A percentile compares a stretch with the other conserved stretches of the same genome.
phyloP scores from a whole-genome alignment of 2,329 filamentous ascomycete species.

The Colletotrichum spinosum region DNA sequence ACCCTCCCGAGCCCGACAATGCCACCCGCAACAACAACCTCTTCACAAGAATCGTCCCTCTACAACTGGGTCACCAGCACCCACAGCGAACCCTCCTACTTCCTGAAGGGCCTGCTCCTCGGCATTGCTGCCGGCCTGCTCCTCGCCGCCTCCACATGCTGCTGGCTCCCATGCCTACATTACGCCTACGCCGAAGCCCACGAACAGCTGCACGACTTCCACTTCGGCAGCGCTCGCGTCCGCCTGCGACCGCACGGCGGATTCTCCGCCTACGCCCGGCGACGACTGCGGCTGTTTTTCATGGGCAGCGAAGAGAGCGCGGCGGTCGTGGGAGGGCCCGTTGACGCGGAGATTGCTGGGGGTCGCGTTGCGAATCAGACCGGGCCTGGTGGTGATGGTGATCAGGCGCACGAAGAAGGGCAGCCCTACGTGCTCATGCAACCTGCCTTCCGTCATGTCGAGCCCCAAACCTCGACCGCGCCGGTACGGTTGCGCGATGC shows the following conservation, averaged over 20 bases:
- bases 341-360: not conserved
- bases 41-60: not conserved
- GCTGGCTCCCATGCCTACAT: constrained; percentile 37
- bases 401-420: too few relatives aligned
- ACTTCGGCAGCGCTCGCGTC: constrained; percentile 1
- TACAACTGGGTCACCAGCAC: constrained; percentile 21
- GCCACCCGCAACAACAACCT: not conserved
- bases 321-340: not conserved
- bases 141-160: constrained; percentile 38
- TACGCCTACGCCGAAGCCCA: constrained; percentile 9
- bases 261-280: not conserved
- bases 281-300: constrained; percentile 9
- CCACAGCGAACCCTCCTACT: constrained; percentile 1
- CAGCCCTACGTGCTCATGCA: too few relatives aligned
- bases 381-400: not conserved
- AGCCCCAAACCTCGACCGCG: too few relatives aligned
- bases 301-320: constrained; percentile 6
- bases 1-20: too few relatives aligned
- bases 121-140: constrained; percentile 34
- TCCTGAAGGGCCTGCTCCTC: constrained; percentile 36
- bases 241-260: constrained; percentile 11
- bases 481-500: too few relatives aligned
- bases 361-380: not conserved
- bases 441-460: too few relatives aligned
- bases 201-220: constrained; percentile 15